Evolutionary conservation across 352 stramenopile species (phyloP).

Genomic region (Pythium grandisporangium): DNA sequence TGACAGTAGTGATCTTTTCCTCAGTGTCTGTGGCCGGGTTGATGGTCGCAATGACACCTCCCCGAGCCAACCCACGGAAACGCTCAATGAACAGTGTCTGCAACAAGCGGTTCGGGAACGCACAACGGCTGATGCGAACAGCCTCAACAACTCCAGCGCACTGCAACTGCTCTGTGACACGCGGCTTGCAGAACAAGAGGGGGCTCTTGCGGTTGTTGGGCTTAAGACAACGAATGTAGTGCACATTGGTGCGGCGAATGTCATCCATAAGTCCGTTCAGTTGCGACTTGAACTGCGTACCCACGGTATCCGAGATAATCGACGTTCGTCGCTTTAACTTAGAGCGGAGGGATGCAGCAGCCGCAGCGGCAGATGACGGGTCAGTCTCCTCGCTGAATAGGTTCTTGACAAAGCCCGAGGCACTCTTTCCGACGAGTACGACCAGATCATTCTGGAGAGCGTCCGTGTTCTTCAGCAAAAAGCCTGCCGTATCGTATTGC

Average conservation of each 20-base stretch:
- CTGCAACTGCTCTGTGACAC: conserved; percentile 94
- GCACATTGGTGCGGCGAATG: conserved; percentile 92
- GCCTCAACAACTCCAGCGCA: conserved; percentile 98
- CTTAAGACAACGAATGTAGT: conserved; percentile 99
- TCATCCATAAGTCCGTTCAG: conserved; percentile 91
- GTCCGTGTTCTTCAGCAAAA: conserved; percentile 97
- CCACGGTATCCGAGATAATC: conserved; percentile 75
- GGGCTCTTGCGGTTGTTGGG: conserved; percentile 95
- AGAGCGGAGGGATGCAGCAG: conserved; percentile 13
- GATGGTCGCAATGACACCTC: conserved; percentile 19
- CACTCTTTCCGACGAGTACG: conserved; percentile 59
- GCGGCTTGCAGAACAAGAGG: conserved; percentile 79
- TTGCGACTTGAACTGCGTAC: conserved; percentile 92
- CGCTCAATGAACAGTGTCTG: conserved; percentile 84
- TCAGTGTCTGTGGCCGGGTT: conserved; percentile 23
- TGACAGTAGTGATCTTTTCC: conserved; percentile 29
- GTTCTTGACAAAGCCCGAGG: conserved; percentile 61
- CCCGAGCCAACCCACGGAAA: conserved; percentile 68
- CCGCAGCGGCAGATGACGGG: conserved; percentile 26
- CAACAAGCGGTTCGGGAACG: conserved; percentile 96
- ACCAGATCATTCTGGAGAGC: conserved; percentile 92
- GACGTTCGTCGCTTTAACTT: conserved; percentile 69
- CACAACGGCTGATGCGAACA: conserved; percentile 95
- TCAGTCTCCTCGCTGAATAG: conserved; percentile 71
- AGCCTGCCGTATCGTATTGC: conserved; percentile 89